phyloP scores from a whole-genome alignment of 208 protist species.

The Trypanosoma lewisi region DNA sequence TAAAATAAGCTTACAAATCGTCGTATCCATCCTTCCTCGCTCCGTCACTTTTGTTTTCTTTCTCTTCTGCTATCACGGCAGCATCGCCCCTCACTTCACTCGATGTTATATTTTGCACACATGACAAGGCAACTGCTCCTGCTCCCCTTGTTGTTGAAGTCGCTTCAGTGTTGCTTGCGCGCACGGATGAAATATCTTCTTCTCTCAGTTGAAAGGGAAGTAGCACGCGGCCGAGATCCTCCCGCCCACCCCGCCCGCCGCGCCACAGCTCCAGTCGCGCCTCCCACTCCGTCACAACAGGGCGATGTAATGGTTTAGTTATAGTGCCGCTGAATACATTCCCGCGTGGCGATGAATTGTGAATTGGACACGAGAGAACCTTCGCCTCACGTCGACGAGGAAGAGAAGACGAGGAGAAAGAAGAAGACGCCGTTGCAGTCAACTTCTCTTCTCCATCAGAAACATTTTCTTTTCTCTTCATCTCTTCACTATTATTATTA shows the following conservation, averaged over 20 bases:
- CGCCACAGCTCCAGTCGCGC: slow-evolving; percentile 54
- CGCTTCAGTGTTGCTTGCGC: slow-evolving; percentile 10
- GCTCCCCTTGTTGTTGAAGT: neutral
- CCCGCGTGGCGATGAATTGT: neutral
- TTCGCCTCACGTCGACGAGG: slow-evolving; percentile 5
- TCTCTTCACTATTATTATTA: neutral
- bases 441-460: no score
- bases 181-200: slow-evolving; percentile 12
- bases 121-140: neutral
- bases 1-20: slow-evolving; percentile 5
- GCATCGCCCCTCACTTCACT: neutral
- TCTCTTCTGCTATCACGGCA: neutral
- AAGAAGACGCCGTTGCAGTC: no score
- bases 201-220: slow-evolving; percentile 55
- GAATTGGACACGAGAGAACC: slow-evolving; percentile 36
- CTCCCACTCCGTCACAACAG: slow-evolving; percentile 43
- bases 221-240: slow-evolving; percentile 57
- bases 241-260: slow-evolving; percentile 7
- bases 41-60: neutral
- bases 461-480: neutral
- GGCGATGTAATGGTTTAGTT: slow-evolving; percentile 63
- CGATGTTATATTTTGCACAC: neutral
- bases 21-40: neutral
- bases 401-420: no score
- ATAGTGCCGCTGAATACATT: slow-evolving; percentile 35